phyloP scores from a whole-genome alignment of 2,329 filamentous ascomycete species.

The Myriangium duriaei region DNA sequence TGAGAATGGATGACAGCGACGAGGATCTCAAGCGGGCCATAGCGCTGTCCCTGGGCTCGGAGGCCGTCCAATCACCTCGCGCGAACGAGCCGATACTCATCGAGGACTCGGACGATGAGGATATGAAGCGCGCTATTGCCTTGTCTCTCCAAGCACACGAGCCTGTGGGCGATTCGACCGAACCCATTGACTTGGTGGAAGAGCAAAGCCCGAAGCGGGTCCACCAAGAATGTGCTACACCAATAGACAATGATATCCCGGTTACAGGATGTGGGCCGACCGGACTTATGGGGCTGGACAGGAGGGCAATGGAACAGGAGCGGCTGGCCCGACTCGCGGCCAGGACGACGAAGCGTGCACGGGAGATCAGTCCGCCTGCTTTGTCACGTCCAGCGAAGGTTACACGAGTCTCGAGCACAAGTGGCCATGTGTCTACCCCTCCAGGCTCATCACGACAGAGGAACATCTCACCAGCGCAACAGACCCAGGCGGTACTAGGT shows the following conservation, averaged over 20 bases:
- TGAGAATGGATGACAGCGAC: slow-evolving; percentile 35
- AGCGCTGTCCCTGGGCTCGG: slow-evolving; percentile 24
- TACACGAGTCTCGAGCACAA: not conserved
- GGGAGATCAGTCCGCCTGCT: slow-evolving; percentile 28
- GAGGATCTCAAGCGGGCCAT: slow-evolving; percentile 50
- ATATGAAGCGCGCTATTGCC: slow-evolving; percentile 48
- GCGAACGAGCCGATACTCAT: not conserved
- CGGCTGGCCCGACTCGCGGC: slow-evolving; percentile 54
- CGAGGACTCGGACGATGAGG: slow-evolving; percentile 44
- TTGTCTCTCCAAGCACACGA: slow-evolving; percentile 16
- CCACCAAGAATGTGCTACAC: not conserved
- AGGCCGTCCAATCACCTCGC: not conserved
- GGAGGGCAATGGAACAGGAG: slow-evolving; percentile 76
- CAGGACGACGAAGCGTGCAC: slow-evolving; percentile 42
- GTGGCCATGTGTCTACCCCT: not conserved
- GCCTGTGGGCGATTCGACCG: not conserved
- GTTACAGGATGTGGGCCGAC: not conserved
- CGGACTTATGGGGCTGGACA: slow-evolving; percentile 48
- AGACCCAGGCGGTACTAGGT: not conserved
- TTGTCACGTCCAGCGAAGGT: slow-evolving; percentile 12
- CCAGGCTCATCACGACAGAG: not conserved
- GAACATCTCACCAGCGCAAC: not conserved
- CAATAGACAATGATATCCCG: not conserved
- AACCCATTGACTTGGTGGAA: not conserved
- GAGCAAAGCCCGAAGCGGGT: not conserved